These are phyloP conservation scores for Tagetes erecta DNA, from an alignment of 129 eudicot species.

Conservation along the genomic window DNA sequence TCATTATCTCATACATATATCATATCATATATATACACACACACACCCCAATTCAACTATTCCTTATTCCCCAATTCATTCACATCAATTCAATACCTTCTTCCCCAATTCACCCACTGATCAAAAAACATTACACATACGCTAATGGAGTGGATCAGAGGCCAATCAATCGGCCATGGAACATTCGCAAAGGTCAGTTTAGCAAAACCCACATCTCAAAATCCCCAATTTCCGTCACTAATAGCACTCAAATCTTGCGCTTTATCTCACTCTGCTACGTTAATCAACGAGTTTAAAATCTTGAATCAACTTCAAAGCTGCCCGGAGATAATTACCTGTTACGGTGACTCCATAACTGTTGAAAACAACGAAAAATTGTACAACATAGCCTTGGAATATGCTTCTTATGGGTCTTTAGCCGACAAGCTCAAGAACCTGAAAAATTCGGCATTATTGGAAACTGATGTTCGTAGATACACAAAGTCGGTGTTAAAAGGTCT, in stretches of 20 bases:
- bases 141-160: constrained; percentile 68
- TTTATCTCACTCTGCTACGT: constrained; percentile 36
- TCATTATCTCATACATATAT: too few species aligned
- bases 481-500: constrained; percentile 35
- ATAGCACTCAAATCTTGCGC: constrained; percentile 74
- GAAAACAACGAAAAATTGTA: constrained; percentile 57
- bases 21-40: too few species aligned
- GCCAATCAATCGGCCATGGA: constrained; percentile 67
- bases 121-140: neutral
- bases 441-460: constrained; percentile 13
- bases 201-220: constrained; percentile 52
- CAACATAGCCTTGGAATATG: constrained; percentile 69
- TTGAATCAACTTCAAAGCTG: constrained; percentile 49
- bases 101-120: constrained; percentile 22
- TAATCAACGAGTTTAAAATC: constrained; percentile 46
- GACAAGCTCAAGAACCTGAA: constrained; percentile 41
- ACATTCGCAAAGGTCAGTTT: constrained; percentile 67
- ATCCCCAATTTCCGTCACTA: constrained; percentile 25
- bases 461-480: constrained; percentile 28
- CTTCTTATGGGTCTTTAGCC: constrained; percentile 61
- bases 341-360: constrained; percentile 41
- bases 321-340: constrained; percentile 47
- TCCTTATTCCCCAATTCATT: constrained; percentile 27
- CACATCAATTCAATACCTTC: neutral
- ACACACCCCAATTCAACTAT: neutral